These are phyloP conservation scores for Dendrobium officinale DNA, from an alignment of 106 monocot species.

Conservation along the genomic window DNA sequence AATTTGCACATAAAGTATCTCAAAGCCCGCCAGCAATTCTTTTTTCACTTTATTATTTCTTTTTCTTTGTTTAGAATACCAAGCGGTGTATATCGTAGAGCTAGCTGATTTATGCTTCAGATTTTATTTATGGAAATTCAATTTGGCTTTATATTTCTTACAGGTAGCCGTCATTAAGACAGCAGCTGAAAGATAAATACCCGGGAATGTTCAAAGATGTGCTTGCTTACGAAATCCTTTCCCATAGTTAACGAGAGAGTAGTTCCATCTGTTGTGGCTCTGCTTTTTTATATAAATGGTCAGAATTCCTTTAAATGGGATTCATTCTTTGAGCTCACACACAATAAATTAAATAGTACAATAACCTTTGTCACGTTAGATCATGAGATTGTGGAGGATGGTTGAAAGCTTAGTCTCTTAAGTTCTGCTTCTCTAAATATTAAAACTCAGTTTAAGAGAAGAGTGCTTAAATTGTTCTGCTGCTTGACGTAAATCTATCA, in stretches of 20 bases:
- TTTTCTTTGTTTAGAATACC: too few species aligned
- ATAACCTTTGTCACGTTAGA: neutral
- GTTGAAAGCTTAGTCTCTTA: slow-evolving; percentile 13
- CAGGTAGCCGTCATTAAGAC: neutral
- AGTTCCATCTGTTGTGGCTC: slow-evolving; percentile 3
- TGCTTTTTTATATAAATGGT: slow-evolving; percentile 6
- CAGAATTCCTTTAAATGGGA: neutral
- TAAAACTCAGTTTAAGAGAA: neutral
- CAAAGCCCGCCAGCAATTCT: too few species aligned
- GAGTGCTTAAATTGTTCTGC: neutral
- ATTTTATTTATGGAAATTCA: neutral
- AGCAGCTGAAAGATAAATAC: slow-evolving; percentile 10
- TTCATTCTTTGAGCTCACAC: neutral
- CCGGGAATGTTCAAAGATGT: slow-evolving; percentile 64
- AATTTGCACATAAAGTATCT: too few species aligned
- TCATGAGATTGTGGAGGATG: slow-evolving; percentile 19
- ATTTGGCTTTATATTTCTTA: neutral
- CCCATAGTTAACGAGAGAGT: slow-evolving; percentile 7
- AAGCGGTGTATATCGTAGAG: too few species aligned
- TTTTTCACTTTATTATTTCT: too few species aligned
- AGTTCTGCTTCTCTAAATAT: too few species aligned
- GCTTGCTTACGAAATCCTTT: slow-evolving; percentile 9
- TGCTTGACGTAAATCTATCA: too few species aligned
- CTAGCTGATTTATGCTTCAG: too few species aligned
- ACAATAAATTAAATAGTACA: slow-evolving; percentile 1